Evolutionary conservation across 495 filamentous ascomycete species (phyloP), one percentile per base, ranked within the genome.

Genomic region (Endocarpon pusillum): DNA sequence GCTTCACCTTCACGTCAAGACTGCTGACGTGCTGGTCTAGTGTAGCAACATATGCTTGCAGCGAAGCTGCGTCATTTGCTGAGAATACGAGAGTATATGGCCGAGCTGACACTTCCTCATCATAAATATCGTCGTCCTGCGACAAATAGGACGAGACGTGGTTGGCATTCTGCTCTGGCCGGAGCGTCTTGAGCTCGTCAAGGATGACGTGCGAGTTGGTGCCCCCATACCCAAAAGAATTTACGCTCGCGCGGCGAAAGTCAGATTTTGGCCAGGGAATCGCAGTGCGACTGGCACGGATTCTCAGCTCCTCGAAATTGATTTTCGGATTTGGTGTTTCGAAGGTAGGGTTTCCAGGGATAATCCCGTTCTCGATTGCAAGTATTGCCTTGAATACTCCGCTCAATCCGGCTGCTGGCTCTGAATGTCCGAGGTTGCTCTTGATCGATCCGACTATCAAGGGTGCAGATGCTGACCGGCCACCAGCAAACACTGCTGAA

Each of bases 161-260:
- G 20, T 40, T 12, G 12, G 11, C 7, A 4, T 9, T 4, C 3
- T 21, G 9, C 7, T 17, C 28, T 14, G 14, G 14, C 3, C 43
- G 8, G 23, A 32, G 16, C 4, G 22, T 19, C 15, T 32, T 39
- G 12, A 42, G 23, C 14, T 40, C 47, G 10, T 54, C 51, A 4
- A 54, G 15, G 7, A 54, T 46, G 0, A 51, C 54, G 37, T 68
- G 62, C 1, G 57, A 56, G 33, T 71, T 71, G 1, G 61, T 40
- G 6, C 68, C 67, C 0, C 67, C 67, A 21, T 61, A 61, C 1
- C 62, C 66, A 33, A 64, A 64, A 8, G 49, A 60, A 40, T 62
- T 66, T 8, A 67, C 48, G 19, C 55, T 53, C 4, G 42, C 49
- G 6, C 51, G 42, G 19, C 49, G 41, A 18, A 52, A 31, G 4